Percentiles rank a stretch among this genome's conserved stretches.
These are phyloP conservation scores for Circinella minor DNA, from an alignment of 371 early-diverging fungal species.

Conservation along the genomic window DNA sequence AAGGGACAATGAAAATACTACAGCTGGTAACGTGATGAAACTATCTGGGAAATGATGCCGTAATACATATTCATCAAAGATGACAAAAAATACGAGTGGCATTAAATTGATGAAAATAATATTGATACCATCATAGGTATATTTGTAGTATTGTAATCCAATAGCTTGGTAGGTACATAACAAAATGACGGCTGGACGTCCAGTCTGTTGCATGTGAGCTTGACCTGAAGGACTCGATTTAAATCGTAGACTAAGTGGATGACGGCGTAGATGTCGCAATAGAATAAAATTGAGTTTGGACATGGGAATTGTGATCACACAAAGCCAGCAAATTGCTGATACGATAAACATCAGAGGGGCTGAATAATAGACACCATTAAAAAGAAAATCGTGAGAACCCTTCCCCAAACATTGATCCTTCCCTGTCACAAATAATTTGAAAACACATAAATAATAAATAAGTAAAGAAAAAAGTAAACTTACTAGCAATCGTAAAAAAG, in stretches of 20 bases:
- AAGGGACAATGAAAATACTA: conserved; percentile 84
- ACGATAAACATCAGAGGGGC: conserved; percentile 83
- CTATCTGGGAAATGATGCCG: conserved; percentile 51
- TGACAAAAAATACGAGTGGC: conserved; percentile 77
- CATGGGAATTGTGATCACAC: conserved; percentile 94
- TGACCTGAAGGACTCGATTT: conserved; percentile 23
- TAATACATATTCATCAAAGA: conserved; percentile 82
- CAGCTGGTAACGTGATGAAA: conserved; percentile 60
- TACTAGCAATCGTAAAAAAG: conserved; percentile 59
- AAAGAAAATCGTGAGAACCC: conserved; percentile 4
- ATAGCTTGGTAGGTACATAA: conserved; percentile 82
- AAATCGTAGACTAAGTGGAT: conserved; percentile 68
- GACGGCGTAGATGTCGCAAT: conserved; percentile 73
- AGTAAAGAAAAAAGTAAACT: conserved; percentile 8
- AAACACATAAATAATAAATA: neutral
- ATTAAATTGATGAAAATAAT: conserved; percentile 94
- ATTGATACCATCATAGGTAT: conserved; percentile 95
- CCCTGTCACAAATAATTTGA: neutral
- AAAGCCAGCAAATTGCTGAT: conserved; percentile 84
- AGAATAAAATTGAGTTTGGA: conserved; percentile 87
- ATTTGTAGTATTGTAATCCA: conserved; percentile 88
- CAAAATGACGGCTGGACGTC: conserved; percentile 53
- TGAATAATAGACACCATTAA: conserved; percentile 59
- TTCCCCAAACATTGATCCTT: neutral
- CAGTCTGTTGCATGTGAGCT: conserved; percentile 20